phyloP scores from a whole-genome alignment of 441 rosid species.

The Jatropha podagrica region DNA sequence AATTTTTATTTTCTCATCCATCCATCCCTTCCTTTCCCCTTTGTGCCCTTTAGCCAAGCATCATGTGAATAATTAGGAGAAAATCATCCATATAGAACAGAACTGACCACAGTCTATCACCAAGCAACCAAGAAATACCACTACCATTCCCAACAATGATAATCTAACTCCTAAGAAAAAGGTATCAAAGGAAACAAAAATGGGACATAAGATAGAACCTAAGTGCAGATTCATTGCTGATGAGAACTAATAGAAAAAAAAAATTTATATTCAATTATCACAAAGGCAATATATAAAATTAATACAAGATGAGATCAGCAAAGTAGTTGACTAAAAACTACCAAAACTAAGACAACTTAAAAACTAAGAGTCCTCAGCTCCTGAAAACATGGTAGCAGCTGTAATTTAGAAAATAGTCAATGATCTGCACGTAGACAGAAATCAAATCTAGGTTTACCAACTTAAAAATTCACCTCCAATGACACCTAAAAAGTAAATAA shows the following conservation, averaged over 20 bases:
- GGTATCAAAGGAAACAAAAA: background rate
- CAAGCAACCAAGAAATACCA: background rate
- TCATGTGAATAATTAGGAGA: background rate
- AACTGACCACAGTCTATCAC: background rate
- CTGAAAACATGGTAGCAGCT: conserved; percentile 13
- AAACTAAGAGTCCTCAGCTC: background rate
- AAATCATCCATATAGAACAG: conserved; percentile 3
- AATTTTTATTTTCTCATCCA: no score
- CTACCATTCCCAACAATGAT: background rate
- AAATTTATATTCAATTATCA: background rate
- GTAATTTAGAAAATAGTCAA: conserved; percentile 12
- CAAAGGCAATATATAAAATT: background rate
- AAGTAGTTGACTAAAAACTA: conserved; percentile 24
- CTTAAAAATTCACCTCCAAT: background rate
- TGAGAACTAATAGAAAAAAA: background rate
- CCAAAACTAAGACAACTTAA: conserved; percentile 22
- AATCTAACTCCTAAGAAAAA: background rate
- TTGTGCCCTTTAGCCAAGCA: no score
- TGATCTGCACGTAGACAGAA: conserved; percentile 5
- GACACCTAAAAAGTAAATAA: background rate
- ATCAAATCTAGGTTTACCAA: conserved; percentile 9
- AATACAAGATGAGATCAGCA: conserved; percentile 12
- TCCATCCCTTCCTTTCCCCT: no score
- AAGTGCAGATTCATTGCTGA: background rate
- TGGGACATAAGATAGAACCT: background rate